phyloP scores from a whole-genome alignment of 805 yeast species.

The Zygosaccharomyces gambellarensis region DNA sequence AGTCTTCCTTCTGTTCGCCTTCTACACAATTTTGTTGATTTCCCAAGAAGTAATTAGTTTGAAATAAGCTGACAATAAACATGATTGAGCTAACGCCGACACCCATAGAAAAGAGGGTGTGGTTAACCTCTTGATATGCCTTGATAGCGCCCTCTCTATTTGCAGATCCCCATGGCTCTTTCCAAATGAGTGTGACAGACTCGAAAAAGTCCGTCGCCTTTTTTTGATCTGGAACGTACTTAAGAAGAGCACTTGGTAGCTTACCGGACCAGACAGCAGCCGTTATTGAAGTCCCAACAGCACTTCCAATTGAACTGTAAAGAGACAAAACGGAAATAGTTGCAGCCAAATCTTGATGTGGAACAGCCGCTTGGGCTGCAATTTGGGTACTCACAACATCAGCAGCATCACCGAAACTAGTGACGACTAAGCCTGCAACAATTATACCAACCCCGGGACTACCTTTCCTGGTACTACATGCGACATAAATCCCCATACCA shows the following conservation, averaged over 20 bases:
- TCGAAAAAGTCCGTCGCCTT: conserved; percentile 24
- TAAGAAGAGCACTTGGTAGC: conserved; percentile 31
- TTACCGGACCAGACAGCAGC: conserved; percentile 38
- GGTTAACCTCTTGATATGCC: conserved; percentile 34
- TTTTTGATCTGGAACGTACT: conserved; percentile 30
- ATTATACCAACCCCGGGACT: conserved; percentile 25
- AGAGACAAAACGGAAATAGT: conserved; percentile 36
- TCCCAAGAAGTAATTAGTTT: conserved; percentile 36
- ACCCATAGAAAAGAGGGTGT: conserved; percentile 30
- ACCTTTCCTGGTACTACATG: conserved; percentile 11
- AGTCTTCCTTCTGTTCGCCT: conserved; percentile 17
- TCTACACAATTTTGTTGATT: conserved; percentile 37
- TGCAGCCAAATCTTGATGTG: conserved; percentile 40
- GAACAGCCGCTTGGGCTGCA: conserved; percentile 41
- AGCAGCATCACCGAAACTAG: conserved; percentile 41
- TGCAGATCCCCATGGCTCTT: conserved; percentile 26
- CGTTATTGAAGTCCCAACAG: conserved; percentile 39
- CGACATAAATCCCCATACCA: conserved; percentile 31
- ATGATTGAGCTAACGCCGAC: conserved; percentile 32
- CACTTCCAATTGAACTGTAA: conserved; percentile 36
- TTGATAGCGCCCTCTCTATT: conserved; percentile 33
- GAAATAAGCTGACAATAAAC: conserved; percentile 33
- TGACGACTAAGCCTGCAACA: conserved; percentile 33
- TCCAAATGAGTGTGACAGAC: conserved; percentile 23
- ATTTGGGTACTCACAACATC: conserved; percentile 36